These are phyloP conservation scores for Cordyceps javanica DNA, from an alignment of 2,329 filamentous ascomycete species.

Conservation along the genomic window DNA sequence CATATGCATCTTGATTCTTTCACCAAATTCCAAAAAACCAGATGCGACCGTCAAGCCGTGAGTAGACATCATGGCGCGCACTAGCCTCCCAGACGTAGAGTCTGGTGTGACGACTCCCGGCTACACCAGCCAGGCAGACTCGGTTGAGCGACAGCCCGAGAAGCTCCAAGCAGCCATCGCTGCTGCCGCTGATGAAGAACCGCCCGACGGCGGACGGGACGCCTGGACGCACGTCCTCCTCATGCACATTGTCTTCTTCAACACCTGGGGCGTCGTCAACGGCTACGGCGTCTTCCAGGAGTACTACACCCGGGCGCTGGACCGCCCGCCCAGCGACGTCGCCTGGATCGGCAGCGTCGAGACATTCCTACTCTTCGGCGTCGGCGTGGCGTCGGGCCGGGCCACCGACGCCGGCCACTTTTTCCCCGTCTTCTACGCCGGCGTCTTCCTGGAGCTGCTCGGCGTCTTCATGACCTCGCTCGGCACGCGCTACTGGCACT, in stretches of 20 bases:
- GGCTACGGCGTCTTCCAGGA: constrained; percentile 40
- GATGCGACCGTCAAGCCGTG: not conserved
- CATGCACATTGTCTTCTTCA: constrained; percentile 35
- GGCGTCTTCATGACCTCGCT: constrained; percentile 41
- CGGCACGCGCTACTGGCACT: constrained; percentile 40
- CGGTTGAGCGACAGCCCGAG: not conserved
- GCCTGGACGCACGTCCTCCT: constrained; percentile 28
- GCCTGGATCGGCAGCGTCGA: constrained; percentile 41
- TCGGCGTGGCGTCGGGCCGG: constrained; percentile 36
- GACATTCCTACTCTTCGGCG: constrained; percentile 35
- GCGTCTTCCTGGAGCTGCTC: constrained; percentile 32
- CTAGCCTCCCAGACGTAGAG: constrained; percentile 1
- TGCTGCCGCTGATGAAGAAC: not conserved
- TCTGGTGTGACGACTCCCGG: not conserved
- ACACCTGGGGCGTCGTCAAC: constrained; percentile 42
- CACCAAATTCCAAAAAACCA: not conserved
- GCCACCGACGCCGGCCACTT: constrained; percentile 40
- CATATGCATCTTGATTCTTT: not conserved
- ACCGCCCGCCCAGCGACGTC: constrained; percentile 29
- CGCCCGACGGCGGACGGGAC: constrained; percentile 15
- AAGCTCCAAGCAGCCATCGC: not conserved
- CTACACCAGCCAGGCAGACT: not conserved
- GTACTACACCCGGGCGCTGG: constrained; percentile 34
- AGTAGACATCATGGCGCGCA: not conserved
- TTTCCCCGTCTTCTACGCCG: constrained; percentile 29